Conservation (phyloP, 1,284 basidiomycete species). For the Leccinum fuscescens region DNA sequence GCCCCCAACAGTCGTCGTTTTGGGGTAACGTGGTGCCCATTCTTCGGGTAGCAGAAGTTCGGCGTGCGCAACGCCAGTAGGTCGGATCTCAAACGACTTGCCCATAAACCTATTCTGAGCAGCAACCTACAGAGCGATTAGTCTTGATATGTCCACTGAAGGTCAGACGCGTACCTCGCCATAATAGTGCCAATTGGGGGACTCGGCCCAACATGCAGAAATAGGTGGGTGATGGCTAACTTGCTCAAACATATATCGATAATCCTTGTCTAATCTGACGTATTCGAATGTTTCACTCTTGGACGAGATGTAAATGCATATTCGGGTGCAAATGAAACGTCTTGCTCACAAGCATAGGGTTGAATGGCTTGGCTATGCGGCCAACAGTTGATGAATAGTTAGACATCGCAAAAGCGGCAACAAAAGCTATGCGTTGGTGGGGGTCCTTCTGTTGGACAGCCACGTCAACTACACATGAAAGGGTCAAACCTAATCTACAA, state of each 20-base stretch:
- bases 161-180: conserved; percentile 62
- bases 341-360: conserved; percentile 74
- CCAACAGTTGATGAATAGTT: conserved; percentile 97
- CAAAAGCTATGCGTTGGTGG: conserved; percentile 84
- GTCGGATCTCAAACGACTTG: conserved; percentile 94
- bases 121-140: conserved; percentile 58
- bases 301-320: conserved; percentile 1
- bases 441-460: conserved; percentile 80
- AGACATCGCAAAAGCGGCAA: conserved; percentile 96
- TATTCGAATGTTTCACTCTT: conserved; percentile 93
- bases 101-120: conserved; percentile 96
- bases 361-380: conserved; percentile 94
- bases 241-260: conserved; percentile 93
- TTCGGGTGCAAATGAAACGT: neutral
- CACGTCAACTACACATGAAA: conserved; percentile 65
- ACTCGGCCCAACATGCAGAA: conserved; percentile 95
- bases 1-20: conserved; percentile 39
- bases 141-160: neutral
- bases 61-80: conserved; percentile 91
- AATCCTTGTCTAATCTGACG: conserved; percentile 82
- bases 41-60: conserved; percentile 78
- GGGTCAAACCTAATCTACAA: neutral
- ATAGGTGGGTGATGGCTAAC: conserved; percentile 97
- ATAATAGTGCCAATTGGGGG: conserved; percentile 87
- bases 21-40: conserved; percentile 60